A percentile compares a stretch with the other conserved stretches of the same genome.
phyloP scores from a whole-genome alignment of 2,329 filamentous ascomycete genomes.

The Colletotrichum sansevieriae region DNA sequence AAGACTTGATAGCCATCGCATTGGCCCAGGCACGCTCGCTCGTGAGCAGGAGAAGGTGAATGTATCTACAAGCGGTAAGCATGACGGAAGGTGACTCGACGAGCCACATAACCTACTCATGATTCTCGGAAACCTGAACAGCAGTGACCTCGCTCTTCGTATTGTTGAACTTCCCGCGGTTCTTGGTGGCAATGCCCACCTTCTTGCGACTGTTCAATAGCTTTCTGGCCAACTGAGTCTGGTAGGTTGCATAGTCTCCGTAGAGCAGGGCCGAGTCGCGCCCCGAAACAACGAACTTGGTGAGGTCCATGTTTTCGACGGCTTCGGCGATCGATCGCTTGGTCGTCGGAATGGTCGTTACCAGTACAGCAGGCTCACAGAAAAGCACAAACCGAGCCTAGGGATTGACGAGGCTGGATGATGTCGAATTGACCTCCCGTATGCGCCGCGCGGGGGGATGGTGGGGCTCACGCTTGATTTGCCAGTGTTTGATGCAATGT shows the following conservation, averaged over 20 bases:
- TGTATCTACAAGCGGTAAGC: conserved; percentile 67
- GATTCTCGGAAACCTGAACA: conserved; percentile 79
- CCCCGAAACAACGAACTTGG: conserved; percentile 82
- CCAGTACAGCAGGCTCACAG: not conserved
- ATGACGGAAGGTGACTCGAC: conserved; percentile 3
- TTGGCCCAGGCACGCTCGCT: conserved; percentile 95
- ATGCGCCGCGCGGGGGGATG: conserved; percentile 32
- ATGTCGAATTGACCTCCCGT: conserved; percentile 29
- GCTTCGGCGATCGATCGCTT: not conserved
- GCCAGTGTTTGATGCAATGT: conserved; percentile 7
- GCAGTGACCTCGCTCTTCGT: conserved; percentile 76
- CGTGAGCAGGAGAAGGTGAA: conserved; percentile 83
- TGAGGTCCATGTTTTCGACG: conserved; percentile 82
- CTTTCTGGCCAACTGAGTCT: conserved; percentile 81
- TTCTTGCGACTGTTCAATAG: conserved; percentile 88
- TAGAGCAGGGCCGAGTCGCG: conserved; percentile 87
- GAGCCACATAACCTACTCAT: conserved; percentile 69
- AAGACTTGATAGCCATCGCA: conserved; percentile 92
- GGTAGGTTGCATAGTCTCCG: conserved; percentile 90
- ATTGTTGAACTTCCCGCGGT: conserved; percentile 85
- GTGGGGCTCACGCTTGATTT: conserved; percentile 32
- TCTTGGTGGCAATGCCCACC: conserved; percentile 85
- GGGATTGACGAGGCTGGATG: conserved; percentile 10
- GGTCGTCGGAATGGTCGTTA: not conserved
- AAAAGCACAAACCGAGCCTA: no score